Base-by-base conservation (phyloP, 495 filamentous ascomycete species). In the Penicillium paxilli region DNA sequence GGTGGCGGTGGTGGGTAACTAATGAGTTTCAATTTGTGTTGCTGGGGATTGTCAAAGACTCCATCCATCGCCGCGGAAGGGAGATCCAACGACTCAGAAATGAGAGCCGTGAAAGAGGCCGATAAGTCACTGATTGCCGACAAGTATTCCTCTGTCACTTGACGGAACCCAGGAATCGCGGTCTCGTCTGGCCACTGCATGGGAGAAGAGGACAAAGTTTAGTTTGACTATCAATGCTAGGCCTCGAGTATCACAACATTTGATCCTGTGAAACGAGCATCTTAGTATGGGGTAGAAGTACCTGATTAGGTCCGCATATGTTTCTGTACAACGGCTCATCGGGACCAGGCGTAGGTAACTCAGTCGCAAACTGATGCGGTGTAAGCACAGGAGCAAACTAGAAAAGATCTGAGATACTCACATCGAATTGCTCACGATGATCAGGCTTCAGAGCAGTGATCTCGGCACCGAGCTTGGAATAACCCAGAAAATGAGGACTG, bases 11-110 rank as follows among this genome's bases (percentile, higher is more conserved):
- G 87, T 0, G 90, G 90, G 58, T 96, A 96, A 69, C 92, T 93
- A 56, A 96, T 85, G 47, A 96, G 83, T 67, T 96, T 96, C 33
- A 96, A 74, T 69, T 94, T 96, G 71, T 96, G 90, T 69, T 95
- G 86, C 72, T 94, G 87, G 51, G 84, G 77, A 6, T 71, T 61
- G 59, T 95, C 90, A 70, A 92, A 96, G 74, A 92, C 59, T 22
- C 56, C 80, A 59, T 87, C 70, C 65, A 98, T 93, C 1, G 92
- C 89, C 22, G 75, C 77, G 0, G 82, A 55, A 0, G 86, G 83
- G 0, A 98, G 79, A 22, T 83, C 86, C 44, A 98, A 84, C 8
- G 91, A 87, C 73, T 97, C 91, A 54, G 94, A 91, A 64, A 96
- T 89, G 0, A 97, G 79, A 5, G 78, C 76, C n/a, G 86, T 90